These are phyloP conservation scores for Vickermania ingenoplastis DNA, from an alignment of 208 protist genomes.

Conservation along the genomic window DNA sequence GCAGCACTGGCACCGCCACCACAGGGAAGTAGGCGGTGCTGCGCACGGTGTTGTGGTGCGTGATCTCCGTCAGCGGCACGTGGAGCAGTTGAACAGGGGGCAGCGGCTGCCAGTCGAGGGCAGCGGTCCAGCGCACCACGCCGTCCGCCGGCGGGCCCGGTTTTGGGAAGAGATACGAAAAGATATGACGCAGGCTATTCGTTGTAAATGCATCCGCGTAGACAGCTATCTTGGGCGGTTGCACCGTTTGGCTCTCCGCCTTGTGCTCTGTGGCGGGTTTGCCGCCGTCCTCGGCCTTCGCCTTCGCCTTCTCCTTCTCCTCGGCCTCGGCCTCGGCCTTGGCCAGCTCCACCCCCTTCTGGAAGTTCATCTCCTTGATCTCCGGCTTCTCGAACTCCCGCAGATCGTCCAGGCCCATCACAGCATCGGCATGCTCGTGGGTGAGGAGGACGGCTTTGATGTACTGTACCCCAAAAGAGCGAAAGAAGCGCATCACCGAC, in stretches of 20 bases:
- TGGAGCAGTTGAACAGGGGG: too few relatives aligned
- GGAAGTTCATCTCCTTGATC: background rate
- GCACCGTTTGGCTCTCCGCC: constrained; percentile 13
- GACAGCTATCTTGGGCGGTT: constrained; percentile 6
- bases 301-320: background rate
- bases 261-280: constrained; percentile 3
- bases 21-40: constrained; percentile 12
- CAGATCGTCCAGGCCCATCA: constrained; percentile 65
- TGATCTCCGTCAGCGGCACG: background rate
- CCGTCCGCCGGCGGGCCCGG: background rate
- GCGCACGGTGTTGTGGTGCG: background rate
- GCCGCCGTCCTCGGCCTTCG: constrained; percentile 3
- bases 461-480: constrained; percentile 16
- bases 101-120: too few relatives aligned
- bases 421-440: constrained; percentile 69
- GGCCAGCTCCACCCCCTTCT: background rate
- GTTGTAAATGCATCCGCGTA: background rate
- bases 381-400: constrained; percentile 41
- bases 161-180: background rate
- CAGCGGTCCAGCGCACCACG: background rate
- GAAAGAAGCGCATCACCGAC: constrained; percentile 41
- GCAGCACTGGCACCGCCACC: constrained; percentile 37
- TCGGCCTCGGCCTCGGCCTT: background rate
- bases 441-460: constrained; percentile 63
- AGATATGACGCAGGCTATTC: background rate